Evolutionary conservation across 805 yeast species (phyloP), one percentile per base, ranked within the genome.

Genomic region (Ogataea pini): DNA sequence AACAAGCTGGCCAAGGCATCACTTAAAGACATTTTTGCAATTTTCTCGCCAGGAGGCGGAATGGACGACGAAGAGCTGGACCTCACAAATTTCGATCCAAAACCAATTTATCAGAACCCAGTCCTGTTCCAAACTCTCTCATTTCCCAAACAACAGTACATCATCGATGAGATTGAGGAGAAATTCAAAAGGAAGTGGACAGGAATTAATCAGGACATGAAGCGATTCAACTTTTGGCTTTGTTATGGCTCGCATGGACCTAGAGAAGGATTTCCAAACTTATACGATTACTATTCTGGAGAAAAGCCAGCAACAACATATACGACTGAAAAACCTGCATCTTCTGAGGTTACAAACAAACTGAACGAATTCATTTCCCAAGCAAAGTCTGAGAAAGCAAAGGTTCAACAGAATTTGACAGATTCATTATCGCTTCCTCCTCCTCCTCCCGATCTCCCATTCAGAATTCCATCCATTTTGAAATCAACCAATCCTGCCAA

Each of bases 191-290:
- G 72, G 44, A 72, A 76, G 46, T 86, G 95, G 95, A 62, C 63
- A 2, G 64, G 70, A 34, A 54, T 84, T 38, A 71, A 79, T 3
- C 51, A 51, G 10, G 73, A 77, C 43, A 76, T 76, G 44, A 84
- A 85, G 59, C 70, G 76, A 51, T 69, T 84, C 53, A 75, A 80
- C 8, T 84, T 80, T 62, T 83, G 75, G 67, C 73, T 83, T 25
- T 75, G 83, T 0, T 86, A 82, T 64, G 91, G 91, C 2, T 72
- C 83, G 41, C 79, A 86, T 75, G 94, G 90, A 0, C 83, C 81
- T 1, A 72, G 95, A 52, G 82, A 78, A 41, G 77, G 78, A 17
- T 76, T 84, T 47, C 65, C 66, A 14, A 65, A 68, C 42, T 72
- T 72, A 53, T 72, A 79, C 70, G 71, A 69, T 48, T 63, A 72